phyloP scores from a whole-genome alignment of 23 red algal genomes.

The Cyanidiococcus yangmingshanensis region DNA sequence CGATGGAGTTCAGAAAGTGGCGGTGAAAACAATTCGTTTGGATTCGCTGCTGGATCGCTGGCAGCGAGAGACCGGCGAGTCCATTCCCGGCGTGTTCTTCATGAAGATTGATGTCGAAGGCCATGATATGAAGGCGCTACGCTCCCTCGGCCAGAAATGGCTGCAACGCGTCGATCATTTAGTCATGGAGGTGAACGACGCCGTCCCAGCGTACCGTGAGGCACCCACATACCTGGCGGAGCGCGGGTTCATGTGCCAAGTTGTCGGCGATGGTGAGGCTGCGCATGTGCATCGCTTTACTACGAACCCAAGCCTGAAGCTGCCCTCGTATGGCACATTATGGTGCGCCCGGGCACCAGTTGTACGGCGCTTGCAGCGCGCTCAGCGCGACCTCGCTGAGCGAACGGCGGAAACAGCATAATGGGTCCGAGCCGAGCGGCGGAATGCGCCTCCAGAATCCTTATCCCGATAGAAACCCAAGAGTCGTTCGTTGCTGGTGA shows the following conservation, averaged over 20 bases:
- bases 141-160: constrained; percentile 2
- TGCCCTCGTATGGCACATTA: background rate
- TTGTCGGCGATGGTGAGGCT: background rate
- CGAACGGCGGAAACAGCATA: background rate
- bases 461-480: too few relatives aligned
- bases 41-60: background rate
- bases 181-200: background rate
- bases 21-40: background rate
- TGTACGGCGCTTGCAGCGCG: background rate
- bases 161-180: background rate
- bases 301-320: background rate
- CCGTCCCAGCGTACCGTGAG: background rate
- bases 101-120: constrained; percentile 18
- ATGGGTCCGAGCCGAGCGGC: too few relatives aligned
- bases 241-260: constrained; percentile 5
- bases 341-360: constrained; percentile 10
- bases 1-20: background rate
- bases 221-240: background rate
- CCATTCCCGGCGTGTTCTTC: background rate
- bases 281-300: constrained; percentile 5
- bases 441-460: too few relatives aligned
- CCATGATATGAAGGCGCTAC: constrained; percentile 6
- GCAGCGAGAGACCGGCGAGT: background rate
- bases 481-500: too few relatives aligned
- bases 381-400: background rate